A percentile compares a stretch with the other conserved stretches of the same genome.
These are phyloP conservation scores for Metschnikowia matae DNA, from an alignment of 805 yeast genomes.

Conservation along the genomic window DNA sequence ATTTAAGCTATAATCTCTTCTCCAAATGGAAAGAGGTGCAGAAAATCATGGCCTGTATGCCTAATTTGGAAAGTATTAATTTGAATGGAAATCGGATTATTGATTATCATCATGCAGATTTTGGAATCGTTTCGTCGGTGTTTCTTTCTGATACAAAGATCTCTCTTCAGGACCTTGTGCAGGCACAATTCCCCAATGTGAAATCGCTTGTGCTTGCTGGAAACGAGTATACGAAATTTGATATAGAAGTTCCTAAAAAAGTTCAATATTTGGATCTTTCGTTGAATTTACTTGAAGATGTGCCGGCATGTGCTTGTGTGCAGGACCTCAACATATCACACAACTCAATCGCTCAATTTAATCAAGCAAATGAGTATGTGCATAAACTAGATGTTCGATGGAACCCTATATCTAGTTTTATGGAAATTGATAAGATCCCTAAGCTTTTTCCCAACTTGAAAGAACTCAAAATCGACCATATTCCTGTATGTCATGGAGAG, in stretches of 20 bases:
- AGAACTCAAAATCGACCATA: conserved; percentile 43
- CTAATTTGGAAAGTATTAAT: conserved; percentile 38
- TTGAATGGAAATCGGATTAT: conserved; percentile 53
- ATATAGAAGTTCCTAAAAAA: conserved; percentile 6
- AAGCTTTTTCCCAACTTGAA: conserved; percentile 38
- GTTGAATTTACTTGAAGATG: conserved; percentile 33
- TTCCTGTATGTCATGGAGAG: conserved; percentile 15
- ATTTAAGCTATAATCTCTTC: conserved; percentile 15
- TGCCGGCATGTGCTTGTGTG: conserved; percentile 2
- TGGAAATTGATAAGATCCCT: conserved; percentile 41
- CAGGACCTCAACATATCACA: background rate
- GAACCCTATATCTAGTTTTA: conserved; percentile 48
- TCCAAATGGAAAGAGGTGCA: conserved; percentile 25
- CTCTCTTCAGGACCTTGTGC: conserved; percentile 12
- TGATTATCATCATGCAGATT: background rate
- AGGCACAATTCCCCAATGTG: conserved; percentile 34
- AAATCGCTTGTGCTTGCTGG: conserved; percentile 30
- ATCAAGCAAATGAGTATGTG: background rate
- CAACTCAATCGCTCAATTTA: conserved; percentile 6
- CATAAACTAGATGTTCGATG: conserved; percentile 45
- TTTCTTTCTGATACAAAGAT: conserved; percentile 26
- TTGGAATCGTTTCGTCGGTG: background rate
- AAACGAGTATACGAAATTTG: conserved; percentile 24
- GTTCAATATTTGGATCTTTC: conserved; percentile 28
- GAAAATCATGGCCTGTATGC: conserved; percentile 32